Evolutionary conservation across 1,284 basidiomycete species (phyloP), one percentile per base, ranked within the genome.

Genomic region (Leucocoprinus gongylophorus): DNA sequence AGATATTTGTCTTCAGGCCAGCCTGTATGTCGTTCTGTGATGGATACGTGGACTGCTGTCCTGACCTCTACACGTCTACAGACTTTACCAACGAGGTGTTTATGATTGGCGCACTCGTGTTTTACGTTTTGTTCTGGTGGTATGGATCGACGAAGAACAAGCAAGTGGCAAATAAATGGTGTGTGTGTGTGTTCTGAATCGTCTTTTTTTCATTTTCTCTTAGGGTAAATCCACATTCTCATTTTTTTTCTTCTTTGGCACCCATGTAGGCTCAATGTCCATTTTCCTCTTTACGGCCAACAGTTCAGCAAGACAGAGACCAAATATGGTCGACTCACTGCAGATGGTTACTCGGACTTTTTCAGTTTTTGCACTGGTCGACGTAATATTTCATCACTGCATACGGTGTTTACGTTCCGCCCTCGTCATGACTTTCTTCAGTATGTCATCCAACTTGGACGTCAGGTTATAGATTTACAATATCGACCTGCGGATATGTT

Each of bases 341-440:
- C 70, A 43, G 89, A 92, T 61, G 89, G 90, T 15, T 75, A 84
- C 58, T 77, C 82, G 5, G 85, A 90, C 70, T 88, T 83, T 65
- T 89, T 91, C 70, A 75, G 77, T 59, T 95, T 87, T 69, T 91
- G 90, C 29, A 91, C 91, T 1, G 92, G 92, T 54, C 76, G 92
- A 54, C 83, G 87, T 54, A 83, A 81, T 57, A 67, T 92, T 50
- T 70, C 80, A 37, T 85, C 82, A 32, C 74, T 93, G 53, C 91
- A 95, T 73, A 83, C 85, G 33, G 77, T 88, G 56, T 78, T 94
- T 67, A 75, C 79, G 46, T 78, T 94, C 53, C 72, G 80, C 44
- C 91, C 92, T 51, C 81, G 88, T 62, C 92, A 95, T 69, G 92
- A 95, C 69, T 66, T 87, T 37, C 67, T 88, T 57, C 81, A 89